Base-by-base conservation (phyloP, 176 grass and related monocot species). In the Chrysopogon serrulatus region DNA sequence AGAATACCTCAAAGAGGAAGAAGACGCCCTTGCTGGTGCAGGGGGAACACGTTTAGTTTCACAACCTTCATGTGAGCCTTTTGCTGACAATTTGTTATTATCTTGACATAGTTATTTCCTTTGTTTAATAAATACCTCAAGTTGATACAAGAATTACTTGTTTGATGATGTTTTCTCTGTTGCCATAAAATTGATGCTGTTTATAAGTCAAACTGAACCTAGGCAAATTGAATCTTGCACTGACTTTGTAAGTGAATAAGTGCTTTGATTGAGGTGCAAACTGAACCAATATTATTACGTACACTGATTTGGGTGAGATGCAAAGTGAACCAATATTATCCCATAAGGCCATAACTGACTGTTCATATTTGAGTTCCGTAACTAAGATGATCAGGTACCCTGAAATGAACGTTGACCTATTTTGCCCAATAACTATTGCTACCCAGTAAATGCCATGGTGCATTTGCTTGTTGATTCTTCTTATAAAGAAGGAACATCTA, bases 1-100 rank as follows among this genome's bases (percentile, higher is more conserved):
- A 78, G 91, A 93, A 70, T 98, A 84, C 87, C 93, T 98, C 23
- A 90, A 93, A 82, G 96, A 98, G 79, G 96, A 91, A 80, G 96
- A 98, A 88, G 96, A 95, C 78, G 86, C 76, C 26, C 88, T 98
- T 79, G 83, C 82, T 88, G 91, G 84, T 85, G 74, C 91, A 32
- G 95, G 85, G 16, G 96, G 93, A 9, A 98, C 96, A 59, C 87
- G 91, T 37, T 88, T 98, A 68, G 11, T 93, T 74, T 75, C 80
- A 8, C 93, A 98, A 16, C 96, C 96, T 83, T 95, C 96, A 87
- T 96, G 94, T 96, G 72, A 93, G 88, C 74, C 65, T 47, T 26
- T 77, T 87, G 5, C 40, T 59, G 19, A 61, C 9, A 47, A 23
- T 67, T 54, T 67, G 5, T 86, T 71, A 33, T 64, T 86, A 66